phyloP scores from a whole-genome alignment of 2,329 filamentous ascomycete species.

The Aspergillaceae sp. region DNA sequence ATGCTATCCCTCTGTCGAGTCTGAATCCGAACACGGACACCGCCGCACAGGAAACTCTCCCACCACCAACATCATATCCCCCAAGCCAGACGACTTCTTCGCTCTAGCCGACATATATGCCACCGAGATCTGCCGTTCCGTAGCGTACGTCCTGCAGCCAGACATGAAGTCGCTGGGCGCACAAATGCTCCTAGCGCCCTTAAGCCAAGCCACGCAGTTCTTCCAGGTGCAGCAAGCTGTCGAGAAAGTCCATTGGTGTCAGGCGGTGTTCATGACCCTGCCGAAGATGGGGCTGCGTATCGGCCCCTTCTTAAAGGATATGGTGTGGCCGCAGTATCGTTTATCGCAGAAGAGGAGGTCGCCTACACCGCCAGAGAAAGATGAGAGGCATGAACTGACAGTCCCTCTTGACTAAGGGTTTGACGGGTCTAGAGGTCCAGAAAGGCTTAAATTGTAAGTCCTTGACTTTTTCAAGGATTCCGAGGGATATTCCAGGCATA shows the following conservation, averaged over 20 bases:
- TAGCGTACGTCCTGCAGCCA: conserved; percentile 11
- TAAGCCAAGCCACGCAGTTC: conserved; percentile 13
- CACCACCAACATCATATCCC: conserved; percentile 2
- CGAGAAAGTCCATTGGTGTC: conserved; percentile 12
- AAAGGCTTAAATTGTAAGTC: no score
- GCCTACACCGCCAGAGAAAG: not conserved
- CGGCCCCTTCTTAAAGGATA: conserved; percentile 11
- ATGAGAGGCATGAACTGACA: not conserved
- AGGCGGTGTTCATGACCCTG: conserved; percentile 11
- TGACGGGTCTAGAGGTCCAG: no score
- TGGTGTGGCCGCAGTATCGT: conserved; percentile 14
- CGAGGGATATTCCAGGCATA: no score
- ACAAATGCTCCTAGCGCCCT: conserved; percentile 10
- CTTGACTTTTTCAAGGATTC: no score
- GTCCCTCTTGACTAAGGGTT: no score
- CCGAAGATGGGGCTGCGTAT: conserved; percentile 10
- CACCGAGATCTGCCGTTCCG: conserved; percentile 12
- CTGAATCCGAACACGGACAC: not conserved
- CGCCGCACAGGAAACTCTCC: not conserved
- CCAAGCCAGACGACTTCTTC: conserved; percentile 5
- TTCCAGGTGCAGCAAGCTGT: conserved; percentile 7
- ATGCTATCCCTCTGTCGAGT: not conserved
- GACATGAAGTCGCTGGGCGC: conserved; percentile 13
- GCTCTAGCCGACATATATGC: conserved; percentile 12
- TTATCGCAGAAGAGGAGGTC: not conserved